Percentiles rank a stretch among this genome's conserved stretches.
Evolutionary conservation across 2,329 filamentous ascomycete species (phyloP).

Genomic region (Nectriaceae sp.): DNA sequence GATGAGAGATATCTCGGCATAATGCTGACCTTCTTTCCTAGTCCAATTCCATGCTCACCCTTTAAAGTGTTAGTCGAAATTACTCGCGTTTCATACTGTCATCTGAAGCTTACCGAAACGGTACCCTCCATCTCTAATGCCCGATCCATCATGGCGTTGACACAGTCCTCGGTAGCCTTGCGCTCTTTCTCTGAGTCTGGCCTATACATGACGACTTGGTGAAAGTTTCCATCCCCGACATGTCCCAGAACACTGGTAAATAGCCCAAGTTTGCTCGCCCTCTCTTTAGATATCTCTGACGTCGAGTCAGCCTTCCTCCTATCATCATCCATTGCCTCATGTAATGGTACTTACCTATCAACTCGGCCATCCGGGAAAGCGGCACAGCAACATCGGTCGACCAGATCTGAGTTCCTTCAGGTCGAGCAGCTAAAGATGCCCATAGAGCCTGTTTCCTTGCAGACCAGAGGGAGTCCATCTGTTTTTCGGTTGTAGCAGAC

Average conservation of each 20-base stretch:
- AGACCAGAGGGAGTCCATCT: conserved; percentile 72
- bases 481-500: conserved; percentile 64
- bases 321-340: no score
- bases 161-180: conserved; percentile 56
- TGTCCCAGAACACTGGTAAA: conserved; percentile 70
- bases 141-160: conserved; percentile 69
- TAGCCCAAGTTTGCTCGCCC: conserved; percentile 63
- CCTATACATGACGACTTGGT: conserved; percentile 49
- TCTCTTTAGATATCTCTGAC: conserved; percentile 63
- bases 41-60: conserved; percentile 70
- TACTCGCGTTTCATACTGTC: no score
- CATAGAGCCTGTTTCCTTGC: conserved; percentile 75
- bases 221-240: conserved; percentile 76
- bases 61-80: conserved; percentile 4
- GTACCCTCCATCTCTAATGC: conserved; percentile 73
- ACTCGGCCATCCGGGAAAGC: conserved; percentile 68
- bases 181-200: conserved; percentile 58
- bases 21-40: conserved; percentile 67
- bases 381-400: conserved; percentile 82
- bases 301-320: not conserved
- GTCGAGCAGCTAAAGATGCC: conserved; percentile 67
- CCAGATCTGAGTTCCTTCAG: conserved; percentile 66
- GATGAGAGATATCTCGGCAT: not conserved
- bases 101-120: conserved; percentile 57
- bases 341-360: conserved; percentile 48